These are phyloP conservation scores for Vigna reflexopilosa DNA, from an alignment of 306 rosid species.

Conservation along the genomic window DNA sequence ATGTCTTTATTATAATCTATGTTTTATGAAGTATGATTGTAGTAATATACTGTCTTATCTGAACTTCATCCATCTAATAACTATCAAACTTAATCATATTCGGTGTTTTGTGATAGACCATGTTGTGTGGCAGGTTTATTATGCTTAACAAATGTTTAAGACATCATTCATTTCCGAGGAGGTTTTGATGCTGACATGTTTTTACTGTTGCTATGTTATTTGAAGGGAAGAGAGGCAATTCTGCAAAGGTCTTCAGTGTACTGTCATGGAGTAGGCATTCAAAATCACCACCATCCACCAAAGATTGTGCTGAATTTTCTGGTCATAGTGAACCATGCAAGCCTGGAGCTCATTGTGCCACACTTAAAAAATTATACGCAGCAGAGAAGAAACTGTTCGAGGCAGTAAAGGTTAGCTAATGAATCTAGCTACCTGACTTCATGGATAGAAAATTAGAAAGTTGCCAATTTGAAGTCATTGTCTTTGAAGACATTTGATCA, in stretches of 20 bases:
- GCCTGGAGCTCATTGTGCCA: constrained; percentile 94
- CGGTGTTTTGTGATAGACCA: constrained; percentile 3
- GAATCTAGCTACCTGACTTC: constrained; percentile 12
- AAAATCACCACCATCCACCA: constrained; percentile 63
- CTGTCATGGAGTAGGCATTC: constrained; percentile 81
- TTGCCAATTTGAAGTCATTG: neutral
- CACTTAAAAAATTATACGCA: constrained; percentile 71
- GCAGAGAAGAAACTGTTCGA: constrained; percentile 80
- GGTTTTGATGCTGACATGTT: neutral
- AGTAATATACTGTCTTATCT: constrained; percentile 12
- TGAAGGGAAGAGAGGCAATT: constrained; percentile 73
- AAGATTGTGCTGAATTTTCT: constrained; percentile 54
- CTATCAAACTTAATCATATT: constrained; percentile 24
- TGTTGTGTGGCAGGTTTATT: constrained; percentile 19
- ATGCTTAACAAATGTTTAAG: constrained; percentile 7
- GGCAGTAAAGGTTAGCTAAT: constrained; percentile 74
- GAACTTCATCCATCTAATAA: neutral
- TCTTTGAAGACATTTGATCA: too few species aligned
- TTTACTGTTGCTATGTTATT: constrained; percentile 34
- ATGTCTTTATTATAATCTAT: neutral
- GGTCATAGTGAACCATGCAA: constrained; percentile 77
- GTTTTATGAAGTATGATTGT: neutral
- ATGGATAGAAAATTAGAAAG: neutral
- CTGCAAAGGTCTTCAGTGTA: constrained; percentile 87
- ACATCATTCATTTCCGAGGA: constrained; percentile 22